Evolutionary conservation across 2,329 filamentous ascomycete genomes (phyloP), one percentile per base, ranked within the genome.

Genomic region (Cryphonectria japonica): DNA sequence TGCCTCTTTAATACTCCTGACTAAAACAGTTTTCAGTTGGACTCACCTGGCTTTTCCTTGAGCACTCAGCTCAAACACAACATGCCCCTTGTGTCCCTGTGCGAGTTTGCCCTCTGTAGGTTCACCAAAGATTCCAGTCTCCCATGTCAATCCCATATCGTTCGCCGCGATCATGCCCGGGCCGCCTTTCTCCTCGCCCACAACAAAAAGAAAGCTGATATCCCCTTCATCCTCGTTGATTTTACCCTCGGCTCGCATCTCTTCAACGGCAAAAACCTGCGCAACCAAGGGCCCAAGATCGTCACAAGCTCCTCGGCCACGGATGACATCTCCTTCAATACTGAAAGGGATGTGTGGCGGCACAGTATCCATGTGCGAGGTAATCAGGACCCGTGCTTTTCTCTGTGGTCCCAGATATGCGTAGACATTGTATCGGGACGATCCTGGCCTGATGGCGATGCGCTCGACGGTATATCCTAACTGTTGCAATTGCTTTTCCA

Each of bases 21-120:
- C 26, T 3, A n/a, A 6, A 52, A 8, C 7, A n/a, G 3, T n/a
- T 22, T 57, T 16, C 9, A 57, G 3, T 19, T 34, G 29, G 32
- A 59, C 61, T 50, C 43, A 69, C 68, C 75, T 73, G 11, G 91
- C 89, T 74, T 89, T 89, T 34, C 92, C 92, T 26, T 85, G 86
- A 0, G 89, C 89, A 19, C 82, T 82, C 65, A 94, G 75, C 22
- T 83, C 80, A 73, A 92, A 86, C 54, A 85, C 84, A 0, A 90
- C 76, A 73, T 88, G 90, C 9, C 92, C 92, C 78, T 94, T 94
- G 80, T 94, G 92, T 11, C 92, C 92, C 19, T 87, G 83, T 0
- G 90, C 91, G 6, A 94, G 86, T 76, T 91, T 92, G 54, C 86
- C 83, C 74, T 93, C 91, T 0, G 92, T 94, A 0, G 92, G 92